phyloP scores from a whole-genome alignment of 2,329 filamentous ascomycete species.

The Pseudocercospora cruenta region DNA sequence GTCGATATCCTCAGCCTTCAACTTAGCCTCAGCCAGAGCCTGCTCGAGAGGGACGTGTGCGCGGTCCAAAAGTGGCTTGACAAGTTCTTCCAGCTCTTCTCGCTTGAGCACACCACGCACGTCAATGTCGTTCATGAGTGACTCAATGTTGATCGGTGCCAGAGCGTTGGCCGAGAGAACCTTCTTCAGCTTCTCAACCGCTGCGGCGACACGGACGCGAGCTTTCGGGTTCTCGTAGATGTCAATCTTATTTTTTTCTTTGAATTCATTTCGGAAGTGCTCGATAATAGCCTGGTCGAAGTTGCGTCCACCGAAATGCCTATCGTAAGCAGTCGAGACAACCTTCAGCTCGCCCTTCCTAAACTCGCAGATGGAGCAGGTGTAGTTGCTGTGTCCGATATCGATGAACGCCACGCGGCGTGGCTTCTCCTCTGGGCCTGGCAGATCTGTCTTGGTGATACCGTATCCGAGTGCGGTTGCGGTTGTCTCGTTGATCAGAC shows the following conservation, averaged over 20 bases:
- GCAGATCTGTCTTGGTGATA: constrained; percentile 96
- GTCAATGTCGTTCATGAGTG: constrained; percentile 96
- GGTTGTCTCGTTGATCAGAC: constrained; percentile 97
- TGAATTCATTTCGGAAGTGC: constrained; percentile 94
- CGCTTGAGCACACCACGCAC: constrained; percentile 87
- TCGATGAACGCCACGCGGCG: constrained; percentile 90
- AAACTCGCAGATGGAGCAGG: constrained; percentile 92
- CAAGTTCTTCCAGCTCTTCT: constrained; percentile 89
- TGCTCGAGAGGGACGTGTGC: constrained; percentile 78
- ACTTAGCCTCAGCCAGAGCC: constrained; percentile 89
- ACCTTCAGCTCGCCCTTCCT: constrained; percentile 94
- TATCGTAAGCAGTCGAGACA: constrained; percentile 89
- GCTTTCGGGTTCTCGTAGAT: constrained; percentile 90
- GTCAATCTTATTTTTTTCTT: constrained; percentile 94
- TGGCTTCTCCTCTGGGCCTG: constrained; percentile 84
- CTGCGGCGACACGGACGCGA: constrained; percentile 79
- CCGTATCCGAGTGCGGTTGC: constrained; percentile 94
- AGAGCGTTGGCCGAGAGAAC: constrained; percentile 92
- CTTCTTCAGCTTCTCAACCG: constrained; percentile 98
- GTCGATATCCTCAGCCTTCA: constrained; percentile 91
- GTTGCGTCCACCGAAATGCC: constrained; percentile 95
- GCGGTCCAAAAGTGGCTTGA: constrained; percentile 79
- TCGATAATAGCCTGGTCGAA: constrained; percentile 95
- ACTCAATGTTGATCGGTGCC: constrained; percentile 94
- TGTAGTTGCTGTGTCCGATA: constrained; percentile 96